A percentile compares a stretch with the other conserved stretches of the same genome.
Evolutionary conservation across 495 filamentous ascomycete species (phyloP).

Genomic region (Neurospora sp.): DNA sequence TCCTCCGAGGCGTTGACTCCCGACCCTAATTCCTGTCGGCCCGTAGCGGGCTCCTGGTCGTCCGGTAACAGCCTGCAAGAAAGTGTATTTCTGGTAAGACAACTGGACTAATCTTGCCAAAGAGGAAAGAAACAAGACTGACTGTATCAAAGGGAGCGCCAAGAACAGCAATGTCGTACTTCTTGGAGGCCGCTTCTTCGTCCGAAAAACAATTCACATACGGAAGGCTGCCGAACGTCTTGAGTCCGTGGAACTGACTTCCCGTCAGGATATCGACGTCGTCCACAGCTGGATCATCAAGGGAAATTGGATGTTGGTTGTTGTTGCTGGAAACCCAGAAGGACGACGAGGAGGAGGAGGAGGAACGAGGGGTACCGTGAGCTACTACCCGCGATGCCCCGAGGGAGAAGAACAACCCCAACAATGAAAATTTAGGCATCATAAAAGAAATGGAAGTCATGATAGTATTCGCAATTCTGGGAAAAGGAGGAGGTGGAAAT

Average conservation of each 20-base stretch:
- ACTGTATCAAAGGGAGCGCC: constrained; percentile 49
- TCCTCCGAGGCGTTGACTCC: constrained; percentile 27
- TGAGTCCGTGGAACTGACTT: constrained; percentile 38
- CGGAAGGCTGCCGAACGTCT: constrained; percentile 66
- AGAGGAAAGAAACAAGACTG: constrained; percentile 1
- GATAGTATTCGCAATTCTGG: background rate
- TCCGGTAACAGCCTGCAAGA: background rate
- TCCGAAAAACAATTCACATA: constrained; percentile 74
- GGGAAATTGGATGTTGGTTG: background rate
- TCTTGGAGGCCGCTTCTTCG: constrained; percentile 36
- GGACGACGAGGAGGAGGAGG: background rate
- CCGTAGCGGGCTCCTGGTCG: constrained; percentile 77
- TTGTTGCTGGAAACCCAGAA: background rate
- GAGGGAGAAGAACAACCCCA: background rate
- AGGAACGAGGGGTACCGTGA: background rate
- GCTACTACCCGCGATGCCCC: background rate
- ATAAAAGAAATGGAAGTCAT: no score
- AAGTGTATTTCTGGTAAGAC: background rate
- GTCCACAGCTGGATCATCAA: background rate
- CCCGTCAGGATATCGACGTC: background rate
- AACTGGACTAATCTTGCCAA: background rate
- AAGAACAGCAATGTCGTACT: constrained; percentile 76
- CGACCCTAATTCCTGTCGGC: constrained; percentile 71
- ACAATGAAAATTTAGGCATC: no score
- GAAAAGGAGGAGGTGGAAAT: background rate